Percentiles rank a stretch among this genome's conserved stretches.
Evolutionary conservation across 352 stramenopile species (phyloP).

Genomic region (Hyaloperonospora brassicae): DNA sequence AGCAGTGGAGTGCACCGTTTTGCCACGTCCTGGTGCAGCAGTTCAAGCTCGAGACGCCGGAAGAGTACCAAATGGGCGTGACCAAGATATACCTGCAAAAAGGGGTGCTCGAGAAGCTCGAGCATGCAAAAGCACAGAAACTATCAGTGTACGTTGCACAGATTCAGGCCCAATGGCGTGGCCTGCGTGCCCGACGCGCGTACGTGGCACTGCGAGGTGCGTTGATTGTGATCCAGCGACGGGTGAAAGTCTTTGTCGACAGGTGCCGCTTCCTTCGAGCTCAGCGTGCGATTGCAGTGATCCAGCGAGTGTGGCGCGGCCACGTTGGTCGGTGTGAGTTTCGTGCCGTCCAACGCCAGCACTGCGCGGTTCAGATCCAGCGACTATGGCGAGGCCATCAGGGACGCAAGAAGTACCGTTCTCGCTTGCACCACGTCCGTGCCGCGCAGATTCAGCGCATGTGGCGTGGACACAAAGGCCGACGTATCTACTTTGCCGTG

Average conservation of each 20-base stretch:
- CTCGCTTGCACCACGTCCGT: conserved; percentile 24
- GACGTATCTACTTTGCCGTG: conserved; percentile 25
- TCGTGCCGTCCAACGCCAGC: conserved; percentile 23
- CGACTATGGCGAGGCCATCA: conserved; percentile 33
- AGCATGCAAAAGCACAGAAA: conserved; percentile 54
- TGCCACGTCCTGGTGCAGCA: conserved; percentile 50
- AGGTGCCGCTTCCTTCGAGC: conserved; percentile 28
- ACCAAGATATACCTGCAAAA: conserved; percentile 86
- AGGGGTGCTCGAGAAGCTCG: conserved; percentile 63
- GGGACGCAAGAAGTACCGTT: conserved; percentile 23
- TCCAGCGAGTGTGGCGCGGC: conserved; percentile 40
- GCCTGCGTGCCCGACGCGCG: conserved; percentile 28
- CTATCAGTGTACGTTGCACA: conserved; percentile 51
- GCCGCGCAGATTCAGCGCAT: conserved; percentile 42
- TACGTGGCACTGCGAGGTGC: conserved; percentile 32
- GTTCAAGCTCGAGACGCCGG: conserved; percentile 49
- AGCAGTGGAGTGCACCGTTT: conserved; percentile 21
- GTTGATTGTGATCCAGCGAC: conserved; percentile 41
- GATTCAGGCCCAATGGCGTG: conserved; percentile 62
- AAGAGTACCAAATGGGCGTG: conserved; percentile 75
- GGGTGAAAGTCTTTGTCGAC: conserved; percentile 39
- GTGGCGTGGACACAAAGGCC: conserved; percentile 35
- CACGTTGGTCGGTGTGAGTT: conserved; percentile 33
- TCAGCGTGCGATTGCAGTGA: conserved; percentile 14
- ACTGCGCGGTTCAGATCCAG: conserved; percentile 32